Base-by-base conservation (phyloP, 805 yeast species). In the Ogataea paradorogensis region DNA sequence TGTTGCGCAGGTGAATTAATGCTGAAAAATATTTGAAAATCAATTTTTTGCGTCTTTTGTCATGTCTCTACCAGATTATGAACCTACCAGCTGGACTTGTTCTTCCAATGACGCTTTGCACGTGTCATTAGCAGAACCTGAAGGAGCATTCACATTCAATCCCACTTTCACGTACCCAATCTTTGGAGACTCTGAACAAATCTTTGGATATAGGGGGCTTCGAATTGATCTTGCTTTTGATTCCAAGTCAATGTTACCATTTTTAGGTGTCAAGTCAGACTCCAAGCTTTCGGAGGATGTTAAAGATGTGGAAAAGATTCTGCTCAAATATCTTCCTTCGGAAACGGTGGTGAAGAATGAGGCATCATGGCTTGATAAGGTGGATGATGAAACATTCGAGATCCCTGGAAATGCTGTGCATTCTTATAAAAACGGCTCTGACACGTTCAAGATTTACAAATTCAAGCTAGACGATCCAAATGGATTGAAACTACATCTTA, bases 81-180 rank as follows among this genome's bases (percentile, higher is more conserved):
- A 58, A 31, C 63, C 63, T 2, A 47, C 43, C n/a, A 65, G 71
- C 10, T 89, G 95, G 95, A 83, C 91, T 0, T 57, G 65, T 7
- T 78, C 86, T 2, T 76, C 95, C 35, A 88, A 82, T 45, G 84
- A 83, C 10, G 82, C 79, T 0, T 61, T 85, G 13, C 69, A 73
- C 33, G 58, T 88, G 7, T 78, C 77, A 3, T 55, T 81, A 34
- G 84, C 84, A 4, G 81, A 77, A 43, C 70, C 74, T 2, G 63
- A 70, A 3, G 80, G 80, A 0, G 74, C 80, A 2, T 76, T 82
- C 15, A 67, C 76, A 3, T 89, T 90, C 66, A 65, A 72, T 27
- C 97, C 98, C 0, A 55, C 66, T 10, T 89, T 87, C 65, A 91
- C 98, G 1, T 93, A 93, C 60, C 95, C 97, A 2, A 83, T 93